A percentile compares a stretch with the other conserved stretches of the same genome.
phyloP scores from a whole-genome alignment of 164 flowering plant genomes.

The Magnolia changhungtana region DNA sequence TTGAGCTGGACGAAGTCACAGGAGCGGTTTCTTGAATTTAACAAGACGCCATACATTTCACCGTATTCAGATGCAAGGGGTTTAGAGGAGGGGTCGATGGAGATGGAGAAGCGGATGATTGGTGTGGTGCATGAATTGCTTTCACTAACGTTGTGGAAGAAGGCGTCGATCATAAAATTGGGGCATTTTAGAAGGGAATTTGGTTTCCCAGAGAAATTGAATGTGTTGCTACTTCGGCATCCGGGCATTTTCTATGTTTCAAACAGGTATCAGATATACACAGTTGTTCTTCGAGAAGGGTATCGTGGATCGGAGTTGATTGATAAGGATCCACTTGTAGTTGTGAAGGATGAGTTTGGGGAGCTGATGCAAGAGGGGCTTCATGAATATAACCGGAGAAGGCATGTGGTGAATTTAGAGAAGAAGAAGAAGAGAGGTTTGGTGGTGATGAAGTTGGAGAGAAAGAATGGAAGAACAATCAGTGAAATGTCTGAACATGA shows the following conservation, averaged over 20 bases:
- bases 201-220: conserved; percentile 60
- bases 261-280: conserved; percentile 74
- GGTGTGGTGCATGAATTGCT: conserved; percentile 83
- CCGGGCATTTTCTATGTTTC: conserved; percentile 94
- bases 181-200: conserved; percentile 83
- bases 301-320: conserved; percentile 68
- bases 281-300: conserved; percentile 83
- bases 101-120: conserved; percentile 80
- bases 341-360: conserved; percentile 88
- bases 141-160: conserved; percentile 88
- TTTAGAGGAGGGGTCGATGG: conserved; percentile 61
- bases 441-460: conserved; percentile 23
- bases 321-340: conserved; percentile 82
- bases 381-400: conserved; percentile 70
- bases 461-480: conserved; percentile 18
- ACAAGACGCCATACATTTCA: conserved; percentile 66
- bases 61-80: conserved; percentile 48
- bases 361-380: conserved; percentile 93
- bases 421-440: conserved; percentile 56
- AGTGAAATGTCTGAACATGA: conserved; percentile 39
- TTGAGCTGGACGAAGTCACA: conserved; percentile 64
- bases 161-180: conserved; percentile 69
- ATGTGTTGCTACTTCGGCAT: conserved; percentile 66
- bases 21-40: conserved; percentile 73
- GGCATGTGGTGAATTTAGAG: conserved; percentile 52